Conservation (phyloP, 2,329 filamentous ascomycete genomes). For the Alternaria infectoria region DNA sequence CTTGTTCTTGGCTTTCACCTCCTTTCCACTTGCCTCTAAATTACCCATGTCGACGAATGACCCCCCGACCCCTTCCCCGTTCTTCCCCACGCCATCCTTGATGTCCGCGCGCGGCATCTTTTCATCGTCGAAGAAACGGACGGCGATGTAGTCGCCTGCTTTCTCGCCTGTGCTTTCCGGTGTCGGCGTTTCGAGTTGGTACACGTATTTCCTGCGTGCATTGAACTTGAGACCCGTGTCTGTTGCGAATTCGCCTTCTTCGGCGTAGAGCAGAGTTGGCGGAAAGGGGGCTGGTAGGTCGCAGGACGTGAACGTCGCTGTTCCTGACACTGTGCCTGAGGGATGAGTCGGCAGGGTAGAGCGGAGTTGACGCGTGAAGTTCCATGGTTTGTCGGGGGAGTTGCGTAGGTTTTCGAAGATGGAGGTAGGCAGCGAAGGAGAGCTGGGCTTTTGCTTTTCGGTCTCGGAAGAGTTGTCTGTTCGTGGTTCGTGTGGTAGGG, state of each 20-base stretch:
- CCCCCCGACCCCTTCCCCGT: conserved; percentile 66
- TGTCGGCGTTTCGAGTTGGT: conserved; percentile 62
- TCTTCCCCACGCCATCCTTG: conserved; percentile 10
- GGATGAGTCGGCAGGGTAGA: conserved; percentile 66
- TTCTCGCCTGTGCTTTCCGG: background rate
- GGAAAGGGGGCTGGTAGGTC: conserved; percentile 20
- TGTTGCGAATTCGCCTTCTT: conserved; percentile 69
- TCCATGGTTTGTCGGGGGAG: conserved; percentile 58
- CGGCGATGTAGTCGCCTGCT: conserved; percentile 1
- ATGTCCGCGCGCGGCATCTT: background rate
- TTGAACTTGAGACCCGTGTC: conserved; percentile 61
- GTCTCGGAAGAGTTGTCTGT: background rate
- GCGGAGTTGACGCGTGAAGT: conserved; percentile 62
- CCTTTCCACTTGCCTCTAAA: conserved; percentile 13
- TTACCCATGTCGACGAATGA: conserved; percentile 75
- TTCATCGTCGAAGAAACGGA: conserved; percentile 27
- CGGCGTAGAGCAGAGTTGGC: conserved; percentile 71
- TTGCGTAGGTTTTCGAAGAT: conserved; percentile 25
- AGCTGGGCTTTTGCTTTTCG: background rate
- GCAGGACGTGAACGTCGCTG: conserved; percentile 67
- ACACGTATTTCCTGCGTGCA: conserved; percentile 72
- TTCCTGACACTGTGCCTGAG: conserved; percentile 70
- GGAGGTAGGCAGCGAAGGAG: background rate
- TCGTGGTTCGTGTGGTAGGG: background rate
- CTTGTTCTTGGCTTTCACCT: conserved; percentile 55